These are phyloP conservation scores for Trifolium pratense DNA, from an alignment of 306 rosid genomes.

Conservation along the genomic window DNA sequence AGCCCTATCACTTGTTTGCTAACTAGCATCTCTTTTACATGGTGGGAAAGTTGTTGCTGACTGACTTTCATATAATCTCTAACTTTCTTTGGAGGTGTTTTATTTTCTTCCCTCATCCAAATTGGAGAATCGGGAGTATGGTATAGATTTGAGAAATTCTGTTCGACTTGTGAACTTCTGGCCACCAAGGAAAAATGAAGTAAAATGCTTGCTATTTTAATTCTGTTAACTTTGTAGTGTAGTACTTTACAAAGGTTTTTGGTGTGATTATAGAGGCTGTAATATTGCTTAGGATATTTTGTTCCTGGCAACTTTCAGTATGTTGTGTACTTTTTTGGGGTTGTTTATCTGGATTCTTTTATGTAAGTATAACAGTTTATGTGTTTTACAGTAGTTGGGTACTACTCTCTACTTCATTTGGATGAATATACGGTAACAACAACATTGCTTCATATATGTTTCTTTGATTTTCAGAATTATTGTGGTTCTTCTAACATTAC, in stretches of 20 bases:
- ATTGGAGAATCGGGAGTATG: conserved; percentile 1
- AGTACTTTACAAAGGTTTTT: background rate
- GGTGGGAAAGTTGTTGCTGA: background rate
- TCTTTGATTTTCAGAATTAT: background rate
- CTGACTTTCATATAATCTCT: background rate
- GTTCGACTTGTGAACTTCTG: conserved; percentile 1
- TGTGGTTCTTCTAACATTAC: background rate
- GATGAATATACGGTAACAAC: background rate
- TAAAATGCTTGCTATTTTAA: background rate
- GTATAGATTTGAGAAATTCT: background rate
- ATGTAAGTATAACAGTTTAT: background rate
- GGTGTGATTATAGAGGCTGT: background rate
- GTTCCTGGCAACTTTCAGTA: background rate
- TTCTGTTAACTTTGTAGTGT: background rate
- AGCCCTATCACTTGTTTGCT: background rate
- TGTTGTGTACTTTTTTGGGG: background rate
- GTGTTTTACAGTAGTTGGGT: background rate
- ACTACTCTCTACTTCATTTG: background rate
- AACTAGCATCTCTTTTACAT: conserved; percentile 4
- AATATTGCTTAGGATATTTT: background rate
- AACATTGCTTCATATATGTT: background rate
- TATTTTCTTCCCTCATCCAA: background rate
- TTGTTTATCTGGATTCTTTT: conserved; percentile 11
- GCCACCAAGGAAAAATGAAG: background rate
- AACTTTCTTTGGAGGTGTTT: conserved; percentile 5